Base-by-base conservation (phyloP, 176 grass and related monocot species). In the Ampelocalamus luodianensis region DNA sequence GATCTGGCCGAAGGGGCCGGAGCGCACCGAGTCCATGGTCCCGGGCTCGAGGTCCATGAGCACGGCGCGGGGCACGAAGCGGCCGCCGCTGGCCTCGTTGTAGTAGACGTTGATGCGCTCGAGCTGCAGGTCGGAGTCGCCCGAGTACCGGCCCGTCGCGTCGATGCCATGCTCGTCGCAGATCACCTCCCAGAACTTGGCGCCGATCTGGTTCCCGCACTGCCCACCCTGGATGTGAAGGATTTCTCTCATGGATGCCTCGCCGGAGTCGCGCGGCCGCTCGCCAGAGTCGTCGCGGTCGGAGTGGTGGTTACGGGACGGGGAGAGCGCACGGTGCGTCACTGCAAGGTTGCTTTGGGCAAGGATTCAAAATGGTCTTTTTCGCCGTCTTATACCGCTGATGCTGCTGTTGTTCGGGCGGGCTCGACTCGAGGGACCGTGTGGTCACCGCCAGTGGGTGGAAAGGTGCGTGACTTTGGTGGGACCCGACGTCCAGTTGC, bases 111-210 rank as follows among this genome's bases (percentile, higher is more conserved):
- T 97, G 89, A 97, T 91, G 65, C 95, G 89, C 93, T 97, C 95
- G 23, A 97, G 60, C 59, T 95, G 93, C 37, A 97, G 86, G 36
- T 92, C 94, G 11, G 95, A 83, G 71, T 98, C 96, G 56, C 96
- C 96, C 76, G 79, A 59, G 88, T 92, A 98, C 15, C 92, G 89
- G 8, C 96, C 96, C 18, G 89, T 83, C 36, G 73, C 77, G 85
- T 98, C 96, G 85, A 98, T 86, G 24, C 96, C 96, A 68, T 98
- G 96, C 89, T 98, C 96, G 79, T 93, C 93, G 87, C 96, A 98
- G 85, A 98, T 95, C 71, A 98, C 96, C 87, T 98, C 96, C 96
- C 96, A 98, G 89, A 98, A 98, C 85, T 98, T 98, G 36, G 96
- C 91, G 4, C 96, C 96, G 89, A 98, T 98, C 93, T 98, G 96